These are phyloP conservation scores for Penicillium sclerotigenum DNA, from an alignment of 2,329 filamentous ascomycete species.

Conservation along the genomic window DNA sequence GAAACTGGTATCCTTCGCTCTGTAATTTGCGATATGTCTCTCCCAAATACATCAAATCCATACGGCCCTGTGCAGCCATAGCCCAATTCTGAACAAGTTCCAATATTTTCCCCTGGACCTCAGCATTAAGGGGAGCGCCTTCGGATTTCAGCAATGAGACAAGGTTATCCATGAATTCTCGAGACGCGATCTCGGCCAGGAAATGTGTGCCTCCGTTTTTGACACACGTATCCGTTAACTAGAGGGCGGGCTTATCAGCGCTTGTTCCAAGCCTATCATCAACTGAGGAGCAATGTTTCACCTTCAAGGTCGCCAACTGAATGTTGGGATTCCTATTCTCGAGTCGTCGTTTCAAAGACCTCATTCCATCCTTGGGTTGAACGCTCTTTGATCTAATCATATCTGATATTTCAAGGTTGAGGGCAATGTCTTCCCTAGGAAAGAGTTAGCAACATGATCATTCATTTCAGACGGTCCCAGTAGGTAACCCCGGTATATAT, in stretches of 20 bases:
- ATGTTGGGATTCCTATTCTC: constrained; percentile 97
- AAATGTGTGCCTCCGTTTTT: constrained; percentile 98
- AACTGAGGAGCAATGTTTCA: constrained; percentile 63
- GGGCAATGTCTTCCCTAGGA: constrained; percentile 83
- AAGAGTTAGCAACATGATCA: constrained; percentile 8
- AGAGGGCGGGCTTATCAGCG: constrained; percentile 12
- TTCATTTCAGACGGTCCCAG: not conserved
- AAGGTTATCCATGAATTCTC: constrained; percentile 98
- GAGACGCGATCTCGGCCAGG: constrained; percentile 87
- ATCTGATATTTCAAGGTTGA: constrained; percentile 98
- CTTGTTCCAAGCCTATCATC: constrained; percentile 66
- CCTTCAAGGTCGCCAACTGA: constrained; percentile 90
- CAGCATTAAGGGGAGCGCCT: constrained; percentile 71
- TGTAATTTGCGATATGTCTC: constrained; percentile 83
- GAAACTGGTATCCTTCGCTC: constrained; percentile 82
- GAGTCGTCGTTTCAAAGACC: constrained; percentile 87
- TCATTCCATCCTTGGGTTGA: constrained; percentile 96
- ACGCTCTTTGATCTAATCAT: constrained; percentile 96
- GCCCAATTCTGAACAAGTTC: constrained; percentile 95
- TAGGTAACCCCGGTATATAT: not conserved
- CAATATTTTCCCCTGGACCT: constrained; percentile 85
- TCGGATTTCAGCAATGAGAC: constrained; percentile 83
- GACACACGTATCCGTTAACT: constrained; percentile 96
- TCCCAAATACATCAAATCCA: constrained; percentile 78
- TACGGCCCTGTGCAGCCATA: constrained; percentile 77